These are phyloP conservation scores for Beauveria brongniartii DNA, from an alignment of 2,329 filamentous ascomycete genomes.

Conservation along the genomic window DNA sequence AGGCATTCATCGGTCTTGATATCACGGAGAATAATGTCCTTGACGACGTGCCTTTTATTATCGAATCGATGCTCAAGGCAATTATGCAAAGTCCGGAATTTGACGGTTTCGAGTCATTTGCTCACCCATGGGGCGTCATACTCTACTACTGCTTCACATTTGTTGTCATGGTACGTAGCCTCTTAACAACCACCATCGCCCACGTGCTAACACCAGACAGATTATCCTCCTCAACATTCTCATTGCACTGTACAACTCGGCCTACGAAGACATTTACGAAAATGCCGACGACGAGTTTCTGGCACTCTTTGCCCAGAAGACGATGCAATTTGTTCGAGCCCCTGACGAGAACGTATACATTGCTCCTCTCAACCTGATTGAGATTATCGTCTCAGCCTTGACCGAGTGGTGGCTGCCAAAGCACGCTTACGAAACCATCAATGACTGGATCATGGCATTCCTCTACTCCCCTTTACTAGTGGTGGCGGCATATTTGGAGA, in stretches of 20 bases:
- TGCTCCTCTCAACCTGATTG: slow-evolving; percentile 87
- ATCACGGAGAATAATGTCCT: slow-evolving; percentile 64
- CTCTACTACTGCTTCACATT: slow-evolving; percentile 98
- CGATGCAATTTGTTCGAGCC: slow-evolving; percentile 91
- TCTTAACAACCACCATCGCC: neutral
- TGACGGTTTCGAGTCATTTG: slow-evolving; percentile 77
- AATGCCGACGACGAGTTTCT: slow-evolving; percentile 95
- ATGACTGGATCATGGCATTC: slow-evolving; percentile 79
- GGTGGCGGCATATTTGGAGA: slow-evolving; percentile 67
- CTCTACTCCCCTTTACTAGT: slow-evolving; percentile 81
- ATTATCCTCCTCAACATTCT: slow-evolving; percentile 84
- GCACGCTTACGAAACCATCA: slow-evolving; percentile 65
- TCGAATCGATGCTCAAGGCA: slow-evolving; percentile 78
- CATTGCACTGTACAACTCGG: slow-evolving; percentile 93
- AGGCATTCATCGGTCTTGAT: slow-evolving; percentile 89
- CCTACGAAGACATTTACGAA: slow-evolving; percentile 89
- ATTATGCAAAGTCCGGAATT: slow-evolving; percentile 93
- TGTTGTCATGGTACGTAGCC: slow-evolving; percentile 70
- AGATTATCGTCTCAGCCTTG: slow-evolving; percentile 69
- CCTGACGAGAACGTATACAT: slow-evolving; percentile 99
- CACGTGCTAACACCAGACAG: slow-evolving; percentile 20
- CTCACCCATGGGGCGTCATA: slow-evolving; percentile 85
- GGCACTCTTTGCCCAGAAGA: slow-evolving; percentile 86
- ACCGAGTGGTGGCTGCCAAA: slow-evolving; percentile 95
- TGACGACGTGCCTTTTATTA: slow-evolving; percentile 64